Evolutionary conservation across 176 grass and related monocot genomes (phyloP).

Genomic region (Urochloa ruziziensis): DNA sequence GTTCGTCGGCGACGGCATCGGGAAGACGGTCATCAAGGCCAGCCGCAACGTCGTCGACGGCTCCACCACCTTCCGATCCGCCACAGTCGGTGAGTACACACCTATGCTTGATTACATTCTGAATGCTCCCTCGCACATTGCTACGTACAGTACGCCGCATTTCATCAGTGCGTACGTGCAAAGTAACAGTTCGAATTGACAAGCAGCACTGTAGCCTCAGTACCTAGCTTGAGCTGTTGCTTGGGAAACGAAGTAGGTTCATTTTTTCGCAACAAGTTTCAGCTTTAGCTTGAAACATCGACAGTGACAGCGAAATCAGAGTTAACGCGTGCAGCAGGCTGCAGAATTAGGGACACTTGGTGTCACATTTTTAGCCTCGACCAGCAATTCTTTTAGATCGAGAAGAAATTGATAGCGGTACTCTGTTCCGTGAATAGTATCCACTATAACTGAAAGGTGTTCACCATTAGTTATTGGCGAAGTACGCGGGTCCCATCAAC

Average conservation of each 20-base stretch:
- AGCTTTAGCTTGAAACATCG: background rate
- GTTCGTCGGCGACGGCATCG: slow-evolving; percentile 91
- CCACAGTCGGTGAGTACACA: slow-evolving; percentile 72
- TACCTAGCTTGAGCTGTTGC: background rate
- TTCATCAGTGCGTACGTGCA: background rate
- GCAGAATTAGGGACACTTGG: too few relatives aligned
- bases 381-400: too few relatives aligned
- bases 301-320: too few relatives aligned
- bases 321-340: too few relatives aligned
- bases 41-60: slow-evolving; percentile 81
- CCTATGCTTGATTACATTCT: background rate
- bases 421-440: background rate
- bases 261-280: too few relatives aligned
- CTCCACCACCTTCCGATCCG: slow-evolving; percentile 89
- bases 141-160: background rate
- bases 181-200: background rate
- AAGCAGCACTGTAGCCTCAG: background rate
- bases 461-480: background rate
- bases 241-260: background rate
- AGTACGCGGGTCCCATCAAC: background rate
- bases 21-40: slow-evolving; percentile 91
- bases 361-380: too few relatives aligned
- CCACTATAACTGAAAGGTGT: background rate
- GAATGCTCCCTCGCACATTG: background rate
- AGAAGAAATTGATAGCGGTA: too few relatives aligned